phyloP scores from a whole-genome alignment of 768 basidiomycete genomes.

The Pleurotus djamor region DNA sequence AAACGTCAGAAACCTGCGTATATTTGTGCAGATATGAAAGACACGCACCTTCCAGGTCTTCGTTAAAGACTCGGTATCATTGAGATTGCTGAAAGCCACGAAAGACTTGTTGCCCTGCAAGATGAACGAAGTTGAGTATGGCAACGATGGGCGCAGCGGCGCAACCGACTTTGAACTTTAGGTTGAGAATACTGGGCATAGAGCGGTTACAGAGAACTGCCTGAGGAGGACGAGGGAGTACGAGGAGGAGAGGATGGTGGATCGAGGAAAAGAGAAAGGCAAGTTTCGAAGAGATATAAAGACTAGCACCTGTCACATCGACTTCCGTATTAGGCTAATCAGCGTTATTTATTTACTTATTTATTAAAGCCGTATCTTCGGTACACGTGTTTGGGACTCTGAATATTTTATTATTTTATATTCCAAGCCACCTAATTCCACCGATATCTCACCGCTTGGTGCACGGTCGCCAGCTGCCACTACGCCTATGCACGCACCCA shows the following conservation, averaged over 20 bases:
- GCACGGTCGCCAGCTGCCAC: too few relatives aligned
- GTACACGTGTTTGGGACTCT: conserved; percentile 1
- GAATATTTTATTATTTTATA: background rate
- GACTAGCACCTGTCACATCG: conserved; percentile 6
- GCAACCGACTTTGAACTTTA: conserved; percentile 52
- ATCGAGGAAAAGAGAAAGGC: conserved; percentile 8
- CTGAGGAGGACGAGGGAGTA: background rate
- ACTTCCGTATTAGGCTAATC: background rate
- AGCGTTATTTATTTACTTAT: background rate
- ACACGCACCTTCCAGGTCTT: conserved; percentile 84
- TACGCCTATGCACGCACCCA: too few relatives aligned
- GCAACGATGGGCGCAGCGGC: background rate
- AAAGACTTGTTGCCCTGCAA: conserved; percentile 92
- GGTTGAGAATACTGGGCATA: conserved; percentile 63
- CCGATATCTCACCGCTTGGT: background rate
- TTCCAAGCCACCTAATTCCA: background rate
- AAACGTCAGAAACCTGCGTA: background rate
- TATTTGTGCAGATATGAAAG: conserved; percentile 7
- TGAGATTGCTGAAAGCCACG: conserved; percentile 87
- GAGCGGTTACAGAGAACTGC: conserved; percentile 2
- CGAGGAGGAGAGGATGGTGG: background rate
- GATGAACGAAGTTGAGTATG: conserved; percentile 6
- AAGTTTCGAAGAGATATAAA: background rate
- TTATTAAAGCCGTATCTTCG: conserved; percentile 1
- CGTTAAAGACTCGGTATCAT: conserved; percentile 81